Evolutionary conservation across 2,329 filamentous ascomycete genomes (phyloP), one percentile per base, ranked within the genome.

Genomic region (Claviceps maximensis): DNA sequence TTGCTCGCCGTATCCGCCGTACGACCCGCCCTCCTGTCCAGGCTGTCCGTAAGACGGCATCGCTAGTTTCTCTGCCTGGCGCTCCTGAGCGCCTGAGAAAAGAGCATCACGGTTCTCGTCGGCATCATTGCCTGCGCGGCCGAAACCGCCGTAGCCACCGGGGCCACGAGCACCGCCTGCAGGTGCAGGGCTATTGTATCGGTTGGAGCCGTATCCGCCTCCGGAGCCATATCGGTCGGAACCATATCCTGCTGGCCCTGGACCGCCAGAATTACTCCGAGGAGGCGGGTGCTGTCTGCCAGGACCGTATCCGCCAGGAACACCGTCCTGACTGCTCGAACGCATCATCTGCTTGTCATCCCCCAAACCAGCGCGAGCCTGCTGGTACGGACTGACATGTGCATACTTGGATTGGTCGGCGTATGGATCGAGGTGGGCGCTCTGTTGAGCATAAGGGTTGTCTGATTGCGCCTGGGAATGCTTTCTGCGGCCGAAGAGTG

Each of bases 1-100:
- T 55, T 86, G 78, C 53, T 84, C 82, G 51, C 87, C 79, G 57
- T 82, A 82, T 29, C 75, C 77, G 27, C 73, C 77, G 54, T 74
- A 76, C 13, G 63, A 63, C 38, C 61, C 63, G 31, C 57, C 58
- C 27, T 53, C 60, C 19, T 58, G 55, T 17, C 58, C 62, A 23
- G 64, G 53, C 53, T 64, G 62, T 33, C 59, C 60, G 40, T 61
- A 63, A 2, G 58, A 55, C 38, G 56, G 44, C 13, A 57, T 12
- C 41, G 61, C 59, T 47, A 65, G 66, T 54, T 66, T 69, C 57
- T 75, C 69, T 50, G 74, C 70, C 36, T 71, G 65, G 48, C 78
- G 71, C 53, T 77, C 65, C 33, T 75, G 67, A 2, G 79, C 80
- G 47, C 76, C 76, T 10, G 77, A 58, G 55, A 88, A 87, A 4